phyloP scores from a whole-genome alignment of 352 stramenopile genomes.

The Phytophthora brassicae region DNA sequence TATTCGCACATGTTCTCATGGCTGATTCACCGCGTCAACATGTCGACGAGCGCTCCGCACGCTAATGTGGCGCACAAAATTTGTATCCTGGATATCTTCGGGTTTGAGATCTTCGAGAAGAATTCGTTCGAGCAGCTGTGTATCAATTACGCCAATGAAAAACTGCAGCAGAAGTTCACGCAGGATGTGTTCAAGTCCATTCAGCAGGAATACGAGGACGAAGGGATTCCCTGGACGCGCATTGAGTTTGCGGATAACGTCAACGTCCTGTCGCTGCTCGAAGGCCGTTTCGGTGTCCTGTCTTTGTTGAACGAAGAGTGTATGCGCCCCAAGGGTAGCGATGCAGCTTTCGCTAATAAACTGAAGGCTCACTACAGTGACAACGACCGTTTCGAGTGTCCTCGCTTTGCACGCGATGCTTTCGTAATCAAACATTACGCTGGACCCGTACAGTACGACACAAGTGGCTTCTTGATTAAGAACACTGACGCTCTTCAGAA shows the following conservation, averaged over 20 bases:
- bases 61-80: conserved; percentile 68
- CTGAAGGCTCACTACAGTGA: conserved; percentile 87
- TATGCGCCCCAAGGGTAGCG: conserved; percentile 87
- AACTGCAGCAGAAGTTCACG: conserved; percentile 93
- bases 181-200: conserved; percentile 95
- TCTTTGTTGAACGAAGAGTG: conserved; percentile 94
- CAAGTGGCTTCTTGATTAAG: conserved; percentile 94
- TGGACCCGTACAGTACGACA: conserved; percentile 95
- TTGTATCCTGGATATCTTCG: conserved; percentile 97
- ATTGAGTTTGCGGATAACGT: conserved; percentile 93
- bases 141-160: conserved; percentile 97
- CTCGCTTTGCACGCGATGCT: conserved; percentile 78
- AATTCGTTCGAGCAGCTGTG: conserved; percentile 97
- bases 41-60: conserved; percentile 65
- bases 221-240: conserved; percentile 91
- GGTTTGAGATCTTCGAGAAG: conserved; percentile 96
- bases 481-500: conserved; percentile 96
- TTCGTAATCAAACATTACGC: conserved; percentile 97
- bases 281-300: conserved; percentile 88
- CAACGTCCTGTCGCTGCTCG: conserved; percentile 90
- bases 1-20: conserved; percentile 97
- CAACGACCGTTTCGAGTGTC: conserved; percentile 86
- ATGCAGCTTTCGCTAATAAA: conserved; percentile 87
- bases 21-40: conserved; percentile 91
- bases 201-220: conserved; percentile 95